Evolutionary conservation across 768 basidiomycete species (phyloP).

Genomic region (Wakefieldia striispora): DNA sequence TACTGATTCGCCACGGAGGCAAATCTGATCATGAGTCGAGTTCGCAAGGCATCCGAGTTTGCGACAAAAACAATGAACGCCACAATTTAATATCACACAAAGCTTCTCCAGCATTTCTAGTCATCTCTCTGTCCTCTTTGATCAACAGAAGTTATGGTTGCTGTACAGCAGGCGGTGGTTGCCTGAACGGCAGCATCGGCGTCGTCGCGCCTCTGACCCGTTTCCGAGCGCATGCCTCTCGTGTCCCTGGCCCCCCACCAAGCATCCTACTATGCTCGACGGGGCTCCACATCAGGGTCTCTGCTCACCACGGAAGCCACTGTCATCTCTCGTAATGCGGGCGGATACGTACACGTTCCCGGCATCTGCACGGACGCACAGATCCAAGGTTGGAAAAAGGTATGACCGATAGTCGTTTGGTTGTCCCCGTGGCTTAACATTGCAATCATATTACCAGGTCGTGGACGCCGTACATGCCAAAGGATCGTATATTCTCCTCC

Average conservation of each 20-base stretch:
- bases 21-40: no score
- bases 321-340: constrained; percentile 47
- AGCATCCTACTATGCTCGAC: constrained; percentile 49
- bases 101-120: no score
- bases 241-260: constrained; percentile 39
- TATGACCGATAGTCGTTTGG: constrained; percentile 5
- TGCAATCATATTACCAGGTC: constrained; percentile 34
- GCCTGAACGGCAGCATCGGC: constrained; percentile 46
- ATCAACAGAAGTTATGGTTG: neutral
- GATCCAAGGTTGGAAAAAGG: constrained; percentile 48
- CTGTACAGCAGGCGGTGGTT: constrained; percentile 21
- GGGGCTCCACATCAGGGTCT: constrained; percentile 46
- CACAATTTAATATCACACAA: no score
- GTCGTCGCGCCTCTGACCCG: constrained; percentile 55
- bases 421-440: neutral
- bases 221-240: constrained; percentile 32
- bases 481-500: constrained; percentile 46
- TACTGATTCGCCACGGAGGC: no score
- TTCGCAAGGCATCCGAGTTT: no score
- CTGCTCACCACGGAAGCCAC: constrained; percentile 59
- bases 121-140: neutral
- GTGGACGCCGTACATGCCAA: constrained; percentile 56
- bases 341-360: constrained; percentile 50
- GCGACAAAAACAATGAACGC: no score
- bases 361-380: constrained; percentile 66